Percentiles rank a stretch among this genome's conserved stretches.
Conservation (phyloP, 192 early-diverging fungal genomes). For the Phlyctochytrium planicorne region DNA sequence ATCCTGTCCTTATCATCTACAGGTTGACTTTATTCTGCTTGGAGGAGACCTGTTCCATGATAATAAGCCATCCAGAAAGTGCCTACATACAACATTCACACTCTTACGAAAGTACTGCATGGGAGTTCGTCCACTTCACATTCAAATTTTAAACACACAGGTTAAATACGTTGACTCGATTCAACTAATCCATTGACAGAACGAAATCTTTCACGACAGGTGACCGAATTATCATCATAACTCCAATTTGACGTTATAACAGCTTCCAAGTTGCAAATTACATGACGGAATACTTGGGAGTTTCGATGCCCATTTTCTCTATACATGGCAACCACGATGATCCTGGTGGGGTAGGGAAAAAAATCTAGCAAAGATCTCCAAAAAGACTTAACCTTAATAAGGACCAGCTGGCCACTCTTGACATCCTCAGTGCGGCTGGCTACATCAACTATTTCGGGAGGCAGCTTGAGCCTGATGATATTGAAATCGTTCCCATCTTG, state of each 20-base stretch:
- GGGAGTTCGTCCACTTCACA: slow-evolving; percentile 56
- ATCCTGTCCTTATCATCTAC: not conserved
- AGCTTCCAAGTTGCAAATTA: slow-evolving; percentile 69
- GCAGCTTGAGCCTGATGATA: slow-evolving; percentile 67
- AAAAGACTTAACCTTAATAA: not conserved
- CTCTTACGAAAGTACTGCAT: slow-evolving; percentile 63
- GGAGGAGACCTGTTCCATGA: slow-evolving; percentile 97
- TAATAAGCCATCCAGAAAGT: slow-evolving; percentile 82
- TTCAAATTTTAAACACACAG: slow-evolving; percentile 80
- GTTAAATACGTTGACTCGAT: slow-evolving; percentile 55
- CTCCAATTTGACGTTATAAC: slow-evolving; percentile 2
- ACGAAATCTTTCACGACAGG: not conserved
- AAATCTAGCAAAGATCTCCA: too few relatives aligned
- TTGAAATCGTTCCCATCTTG: slow-evolving; percentile 76
- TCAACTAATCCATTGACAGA: not conserved
- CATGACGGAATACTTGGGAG: slow-evolving; percentile 82
- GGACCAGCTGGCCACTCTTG: too few relatives aligned
- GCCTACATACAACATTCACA: slow-evolving; percentile 66
- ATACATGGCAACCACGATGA: slow-evolving; percentile 99
- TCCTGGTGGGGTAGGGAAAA: slow-evolving; percentile 71
- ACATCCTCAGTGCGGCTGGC: slow-evolving; percentile 74
- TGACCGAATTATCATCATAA: not conserved
- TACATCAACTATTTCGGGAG: slow-evolving; percentile 94
- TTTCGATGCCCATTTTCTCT: slow-evolving; percentile 84
- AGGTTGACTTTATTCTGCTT: slow-evolving; percentile 89